Evolutionary conservation across 1,284 basidiomycete genomes (phyloP).

Genomic region (Megacollybia platyphylla): DNA sequence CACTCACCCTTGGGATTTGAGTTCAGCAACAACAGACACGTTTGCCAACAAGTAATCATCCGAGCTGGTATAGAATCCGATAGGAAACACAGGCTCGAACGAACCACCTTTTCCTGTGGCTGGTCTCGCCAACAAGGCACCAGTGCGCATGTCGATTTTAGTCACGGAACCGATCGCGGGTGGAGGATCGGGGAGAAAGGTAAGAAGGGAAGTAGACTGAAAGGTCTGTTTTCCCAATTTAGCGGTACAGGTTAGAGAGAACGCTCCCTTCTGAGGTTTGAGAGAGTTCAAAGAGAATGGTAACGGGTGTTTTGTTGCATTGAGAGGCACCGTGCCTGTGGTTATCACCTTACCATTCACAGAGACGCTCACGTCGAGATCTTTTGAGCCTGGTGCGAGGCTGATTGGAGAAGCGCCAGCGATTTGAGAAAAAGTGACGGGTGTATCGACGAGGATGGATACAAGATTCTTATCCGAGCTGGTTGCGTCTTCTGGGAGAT

Average conservation of each 20-base stretch:
- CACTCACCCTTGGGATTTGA: slow-evolving; percentile 50
- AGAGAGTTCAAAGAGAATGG: slow-evolving; percentile 35
- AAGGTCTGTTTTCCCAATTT: slow-evolving; percentile 30
- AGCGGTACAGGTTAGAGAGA: slow-evolving; percentile 41
- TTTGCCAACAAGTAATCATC: slow-evolving; percentile 44
- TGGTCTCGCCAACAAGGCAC: slow-evolving; percentile 48
- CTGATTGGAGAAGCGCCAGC: slow-evolving; percentile 32
- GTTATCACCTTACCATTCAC: slow-evolving; percentile 26
- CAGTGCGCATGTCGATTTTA: slow-evolving; percentile 62
- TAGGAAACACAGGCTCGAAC: slow-evolving; percentile 52
- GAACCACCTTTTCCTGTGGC: slow-evolving; percentile 30
- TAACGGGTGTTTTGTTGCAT: slow-evolving; percentile 35
- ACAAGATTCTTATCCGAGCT: slow-evolving; percentile 17
- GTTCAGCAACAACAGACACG: slow-evolving; percentile 38
- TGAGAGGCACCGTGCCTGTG: slow-evolving; percentile 33
- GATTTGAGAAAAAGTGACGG: slow-evolving; percentile 36
- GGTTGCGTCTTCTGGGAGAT: slow-evolving; percentile 39
- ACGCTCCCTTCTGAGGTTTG: slow-evolving; percentile 29
- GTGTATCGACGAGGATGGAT: slow-evolving; percentile 44
- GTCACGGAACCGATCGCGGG: slow-evolving; percentile 33
- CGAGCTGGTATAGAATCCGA: slow-evolving; percentile 66
- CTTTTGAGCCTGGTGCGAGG: slow-evolving; percentile 12
- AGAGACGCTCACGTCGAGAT: slow-evolving; percentile 25
- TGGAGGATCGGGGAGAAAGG: slow-evolving; percentile 45
- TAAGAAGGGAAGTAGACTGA: slow-evolving; percentile 28